A percentile compares a stretch with the other conserved stretches of the same genome.
These are phyloP conservation scores for Xylariaceae sp. DNA, from an alignment of 2,329 filamentous ascomycete genomes.

Conservation along the genomic window DNA sequence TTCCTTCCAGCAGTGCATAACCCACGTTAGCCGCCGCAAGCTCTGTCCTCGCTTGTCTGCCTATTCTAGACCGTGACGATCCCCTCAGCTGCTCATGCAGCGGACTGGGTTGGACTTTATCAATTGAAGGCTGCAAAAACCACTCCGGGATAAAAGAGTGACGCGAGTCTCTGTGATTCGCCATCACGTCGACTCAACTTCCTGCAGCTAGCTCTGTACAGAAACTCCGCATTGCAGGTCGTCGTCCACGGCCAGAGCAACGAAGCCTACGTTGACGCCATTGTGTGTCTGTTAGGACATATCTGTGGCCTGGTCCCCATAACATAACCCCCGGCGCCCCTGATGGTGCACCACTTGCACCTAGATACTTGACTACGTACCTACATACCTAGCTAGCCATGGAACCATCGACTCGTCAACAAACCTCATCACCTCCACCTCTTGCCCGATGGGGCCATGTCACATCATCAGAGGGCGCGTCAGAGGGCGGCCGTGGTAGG, in stretches of 20 bases:
- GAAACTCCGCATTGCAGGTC: constrained; percentile 7
- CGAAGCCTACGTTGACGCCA: constrained; percentile 17
- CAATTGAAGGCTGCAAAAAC: no score
- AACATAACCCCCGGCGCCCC: no score
- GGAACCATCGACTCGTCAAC: constrained; percentile 15
- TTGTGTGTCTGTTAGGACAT: constrained; percentile 31
- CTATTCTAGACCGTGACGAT: constrained; percentile 4
- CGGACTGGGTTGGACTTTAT: no score
- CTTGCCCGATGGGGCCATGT: constrained; percentile 22
- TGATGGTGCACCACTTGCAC: no score
- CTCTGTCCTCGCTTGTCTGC: no score
- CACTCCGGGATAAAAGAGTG: constrained; percentile 1
- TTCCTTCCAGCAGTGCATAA: constrained; percentile 11
- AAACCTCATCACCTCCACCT: constrained; percentile 18
- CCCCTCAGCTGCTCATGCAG: no score
- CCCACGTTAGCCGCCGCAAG: no score
- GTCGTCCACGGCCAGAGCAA: constrained; percentile 2
- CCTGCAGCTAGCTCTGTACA: constrained; percentile 9
- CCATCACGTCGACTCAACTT: constrained; percentile 6
- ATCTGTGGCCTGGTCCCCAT: constrained; percentile 29
- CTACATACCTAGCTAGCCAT: constrained; percentile 14
- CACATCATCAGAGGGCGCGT: constrained; percentile 18
- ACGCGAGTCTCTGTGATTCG: constrained; percentile 3
- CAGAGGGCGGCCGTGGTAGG: constrained; percentile 14
- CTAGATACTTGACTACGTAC: no score